phyloP scores from a whole-genome alignment of 2,329 filamentous ascomycete genomes.

The Trichoderma afroharzianum region DNA sequence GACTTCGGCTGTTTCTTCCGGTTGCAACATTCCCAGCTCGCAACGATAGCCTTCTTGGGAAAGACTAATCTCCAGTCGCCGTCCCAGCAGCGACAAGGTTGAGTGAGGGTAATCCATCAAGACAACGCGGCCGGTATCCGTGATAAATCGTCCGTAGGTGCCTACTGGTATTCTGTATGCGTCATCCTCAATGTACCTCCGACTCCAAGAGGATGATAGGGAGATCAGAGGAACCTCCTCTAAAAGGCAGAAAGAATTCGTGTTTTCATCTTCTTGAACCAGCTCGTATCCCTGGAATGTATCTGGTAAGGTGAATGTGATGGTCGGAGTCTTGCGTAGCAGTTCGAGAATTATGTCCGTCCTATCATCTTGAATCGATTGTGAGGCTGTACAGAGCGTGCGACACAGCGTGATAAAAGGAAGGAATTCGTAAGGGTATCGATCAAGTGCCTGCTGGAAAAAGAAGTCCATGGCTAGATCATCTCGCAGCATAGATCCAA shows the following conservation, averaged over 20 bases:
- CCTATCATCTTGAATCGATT: slow-evolving; percentile 30
- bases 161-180: slow-evolving; percentile 61
- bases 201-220: slow-evolving; percentile 42
- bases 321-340: slow-evolving; percentile 64
- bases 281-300: slow-evolving; percentile 73
- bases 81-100: slow-evolving; percentile 73
- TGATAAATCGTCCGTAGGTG: slow-evolving; percentile 70
- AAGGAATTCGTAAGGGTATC: slow-evolving; percentile 81
- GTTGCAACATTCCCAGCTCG: slow-evolving; percentile 51
- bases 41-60: slow-evolving; percentile 52
- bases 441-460: slow-evolving; percentile 65
- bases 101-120: slow-evolving; percentile 78
- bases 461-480: slow-evolving; percentile 52
- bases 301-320: slow-evolving; percentile 73
- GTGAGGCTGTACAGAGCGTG: slow-evolving; percentile 48
- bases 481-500: slow-evolving; percentile 35
- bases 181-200: slow-evolving; percentile 43
- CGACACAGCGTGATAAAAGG: slow-evolving; percentile 74
- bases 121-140: slow-evolving; percentile 71
- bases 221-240: slow-evolving; percentile 62
- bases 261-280: slow-evolving; percentile 80
- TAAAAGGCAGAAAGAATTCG: slow-evolving; percentile 69
- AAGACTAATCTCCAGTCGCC: slow-evolving; percentile 66
- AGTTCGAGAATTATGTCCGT: slow-evolving; percentile 57
- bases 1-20: slow-evolving; percentile 66